Evolutionary conservation across 139 green algal genomes (phyloP).

Genomic region (Gonium pectorale): DNA sequence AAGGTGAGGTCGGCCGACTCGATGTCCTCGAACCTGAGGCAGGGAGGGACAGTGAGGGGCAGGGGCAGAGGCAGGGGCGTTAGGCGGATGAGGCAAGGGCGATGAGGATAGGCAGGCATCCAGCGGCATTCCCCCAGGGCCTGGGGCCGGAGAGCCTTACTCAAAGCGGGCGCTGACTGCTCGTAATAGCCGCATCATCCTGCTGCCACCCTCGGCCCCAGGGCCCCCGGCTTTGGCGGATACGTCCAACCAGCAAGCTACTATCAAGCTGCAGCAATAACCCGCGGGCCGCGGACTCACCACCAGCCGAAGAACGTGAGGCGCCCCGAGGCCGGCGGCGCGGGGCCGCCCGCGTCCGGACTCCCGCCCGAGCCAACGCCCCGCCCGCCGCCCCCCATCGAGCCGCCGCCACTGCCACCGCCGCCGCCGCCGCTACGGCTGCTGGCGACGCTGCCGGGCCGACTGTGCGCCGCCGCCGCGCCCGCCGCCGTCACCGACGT

Average conservation of each 20-base stretch:
- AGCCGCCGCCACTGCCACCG: not conserved
- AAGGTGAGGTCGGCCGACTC: constrained; percentile 29
- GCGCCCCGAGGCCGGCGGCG: constrained; percentile 8
- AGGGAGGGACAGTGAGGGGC: not conserved
- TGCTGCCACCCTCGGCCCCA: too few species aligned
- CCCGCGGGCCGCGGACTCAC: too few species aligned
- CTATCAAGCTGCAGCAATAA: not conserved
- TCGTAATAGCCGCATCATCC: too few species aligned
- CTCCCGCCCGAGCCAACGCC: too few species aligned
- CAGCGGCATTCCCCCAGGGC: too few species aligned
- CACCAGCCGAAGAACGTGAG: constrained; percentile 38
- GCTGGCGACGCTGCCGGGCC: not conserved
- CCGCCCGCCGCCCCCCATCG: not conserved
- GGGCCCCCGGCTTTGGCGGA: too few species aligned
- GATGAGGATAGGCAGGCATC: too few species aligned
- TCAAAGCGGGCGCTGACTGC: too few species aligned
- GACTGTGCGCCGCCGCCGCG: not conserved
- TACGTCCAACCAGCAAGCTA: not conserved
- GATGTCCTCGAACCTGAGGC: constrained; percentile 33
- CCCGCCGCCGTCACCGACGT: not conserved
- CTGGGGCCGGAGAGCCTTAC: too few species aligned
- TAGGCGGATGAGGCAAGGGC: too few species aligned
- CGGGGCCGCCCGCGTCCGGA: not conserved
- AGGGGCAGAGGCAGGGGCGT: not conserved
- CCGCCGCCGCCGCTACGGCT: not conserved